Evolutionary conservation across 1,284 basidiomycete species (phyloP), one percentile per base, ranked within the genome.

Genomic region (Ceratobasidium sp.): DNA sequence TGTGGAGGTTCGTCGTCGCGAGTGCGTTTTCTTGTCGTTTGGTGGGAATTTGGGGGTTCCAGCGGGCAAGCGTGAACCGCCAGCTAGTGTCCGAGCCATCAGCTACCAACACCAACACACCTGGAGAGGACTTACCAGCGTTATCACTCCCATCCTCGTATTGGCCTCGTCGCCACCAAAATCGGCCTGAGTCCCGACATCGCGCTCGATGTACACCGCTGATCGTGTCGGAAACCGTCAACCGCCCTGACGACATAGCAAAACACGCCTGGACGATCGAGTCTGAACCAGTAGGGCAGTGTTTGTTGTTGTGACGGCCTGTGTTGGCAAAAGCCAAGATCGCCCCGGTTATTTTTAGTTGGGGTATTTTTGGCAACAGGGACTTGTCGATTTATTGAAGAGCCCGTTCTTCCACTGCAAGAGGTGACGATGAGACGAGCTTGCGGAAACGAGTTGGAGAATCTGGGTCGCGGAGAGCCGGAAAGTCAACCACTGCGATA

Each of bases 391-490:
- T 81, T 95, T 95, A 82, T 95, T 95, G 89, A 95, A 94, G 73
- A 95, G 87, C 1, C 93, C 93, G 76, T 92, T 92, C 84, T 94
- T 94, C 79, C 93, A 86, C 90, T 92, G 80, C 39, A 59, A 19
- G 34, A 19, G 29, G 24, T 19, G 41, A 51, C 53, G 51, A 41
- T 41, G 19, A 46, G 31, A n/a, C n/a, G n/a, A n/a, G 24, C 43
- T 7, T 34, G 59, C 22, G 31, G 19, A 13, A 24, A 8, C 46
- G 14, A 43, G 27, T 11, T 4, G 29, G 34, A 31, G 46, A 48
- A 29, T 27, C 22, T 37, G 31, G 19, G 16, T 39, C 24, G 14
- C 19, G 39, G 58, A 27, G 31, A 1, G 77, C 29, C 8, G 9
- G 83, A 39, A 29, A 31, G 29, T 46, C 4, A 7, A 29, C 22